These are phyloP conservation scores for Telopea speciosissima DNA, from an alignment of 177 flowering plant genomes.

Conservation along the genomic window DNA sequence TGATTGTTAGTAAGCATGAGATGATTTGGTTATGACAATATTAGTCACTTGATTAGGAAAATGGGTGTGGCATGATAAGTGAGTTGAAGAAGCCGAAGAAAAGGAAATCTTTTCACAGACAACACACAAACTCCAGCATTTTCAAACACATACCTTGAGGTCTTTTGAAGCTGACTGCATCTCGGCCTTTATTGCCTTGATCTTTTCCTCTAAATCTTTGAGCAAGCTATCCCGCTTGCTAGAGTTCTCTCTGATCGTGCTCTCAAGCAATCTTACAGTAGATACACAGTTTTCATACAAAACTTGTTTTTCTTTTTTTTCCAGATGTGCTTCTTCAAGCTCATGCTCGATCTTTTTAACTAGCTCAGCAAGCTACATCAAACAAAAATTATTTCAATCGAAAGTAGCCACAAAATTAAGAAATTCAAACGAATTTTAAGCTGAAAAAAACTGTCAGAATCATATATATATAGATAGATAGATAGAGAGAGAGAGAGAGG, in stretches of 20 bases:
- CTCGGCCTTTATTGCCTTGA: constrained; percentile 53
- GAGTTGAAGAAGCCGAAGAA: neutral
- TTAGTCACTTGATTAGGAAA: neutral
- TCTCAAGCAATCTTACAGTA: constrained; percentile 60
- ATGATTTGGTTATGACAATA: too few relatives aligned
- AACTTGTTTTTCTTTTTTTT: constrained; percentile 50
- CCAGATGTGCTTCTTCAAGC: constrained; percentile 62
- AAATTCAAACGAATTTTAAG: neutral
- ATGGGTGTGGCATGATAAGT: neutral
- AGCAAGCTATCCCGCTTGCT: constrained; percentile 65
- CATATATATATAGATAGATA: too few relatives aligned
- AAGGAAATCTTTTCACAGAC: neutral
- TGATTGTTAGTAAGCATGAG: too few relatives aligned
- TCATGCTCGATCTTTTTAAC: constrained; percentile 74
- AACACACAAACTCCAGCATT: neutral
- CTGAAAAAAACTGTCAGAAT: neutral
- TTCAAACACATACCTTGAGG: constrained; percentile 53
- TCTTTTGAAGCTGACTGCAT: constrained; percentile 79
- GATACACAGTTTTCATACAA: constrained; percentile 45
- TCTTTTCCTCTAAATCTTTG: constrained; percentile 65
- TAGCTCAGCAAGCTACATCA: constrained; percentile 63
- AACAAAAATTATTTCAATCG: constrained; percentile 9
- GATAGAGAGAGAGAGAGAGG: too few relatives aligned
- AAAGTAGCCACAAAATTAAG: neutral
- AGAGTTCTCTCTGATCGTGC: constrained; percentile 68